Evolutionary conservation across 805 yeast genomes (phyloP), one percentile per base, ranked within the genome.

Genomic region (Gaillardinia entomophila): DNA sequence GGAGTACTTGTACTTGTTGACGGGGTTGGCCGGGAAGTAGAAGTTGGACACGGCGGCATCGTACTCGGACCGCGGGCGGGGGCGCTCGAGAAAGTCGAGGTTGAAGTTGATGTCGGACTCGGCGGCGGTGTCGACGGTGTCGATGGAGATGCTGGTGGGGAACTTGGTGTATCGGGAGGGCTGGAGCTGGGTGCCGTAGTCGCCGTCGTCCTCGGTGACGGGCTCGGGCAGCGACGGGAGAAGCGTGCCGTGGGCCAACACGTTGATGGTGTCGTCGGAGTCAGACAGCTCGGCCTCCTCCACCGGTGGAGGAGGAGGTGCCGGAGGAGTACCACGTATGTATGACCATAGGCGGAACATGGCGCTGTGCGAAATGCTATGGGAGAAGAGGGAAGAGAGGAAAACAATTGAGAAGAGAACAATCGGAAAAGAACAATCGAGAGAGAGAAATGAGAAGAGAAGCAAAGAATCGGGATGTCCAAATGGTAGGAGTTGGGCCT

Each of bases 1-100:
- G 8, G 54, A 41, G 32, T 42, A 48, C 13, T 38, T 33, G 10
- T 37, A 33, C 15, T 14, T 40, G 4, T 55, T 42, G 12, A 43
- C 38, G 4, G 49, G 49, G 17, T 38, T 36, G 13, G 37, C 34
- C 4, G 54, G 51, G 19, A 35, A 34, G 31, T 51, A 51, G 35
- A 42, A 49, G 10, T 37, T 42, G 28, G 43, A 42, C 2, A 51
- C 34, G 14, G 27, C 34, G 8, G 28, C 28, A 24, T 48, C 48
- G 24, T 51, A 51, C 5, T 49, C 53, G 20, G 42, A 42, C 4
- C 31, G 22, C 14, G 14, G 18, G 8, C 22, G 22, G 16, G 31
- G 26, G 16, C 16, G 13, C 11, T 18, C 6, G 8, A 17, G 19
- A 6, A 16, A 19, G 24, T 30, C 16, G 17, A 36, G 43, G 33